Evolutionary conservation across 2,329 filamentous ascomycete species (phyloP).

Genomic region (Fusarium multiceps): DNA sequence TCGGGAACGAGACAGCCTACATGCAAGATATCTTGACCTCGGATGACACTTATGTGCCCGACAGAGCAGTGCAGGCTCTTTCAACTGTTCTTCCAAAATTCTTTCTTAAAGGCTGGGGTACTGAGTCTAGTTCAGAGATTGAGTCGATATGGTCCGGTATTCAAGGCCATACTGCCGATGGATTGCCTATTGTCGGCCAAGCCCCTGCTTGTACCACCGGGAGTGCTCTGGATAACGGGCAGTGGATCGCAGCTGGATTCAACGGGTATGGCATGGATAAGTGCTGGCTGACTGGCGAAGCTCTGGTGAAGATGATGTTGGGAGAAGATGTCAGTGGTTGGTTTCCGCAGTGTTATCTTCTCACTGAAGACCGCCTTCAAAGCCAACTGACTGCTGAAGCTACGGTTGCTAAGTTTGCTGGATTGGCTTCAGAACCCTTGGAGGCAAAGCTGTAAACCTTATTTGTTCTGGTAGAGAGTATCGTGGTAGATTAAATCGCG

Average conservation of each 20-base stretch:
- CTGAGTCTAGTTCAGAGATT: neutral
- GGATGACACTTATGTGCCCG: constrained; percentile 51
- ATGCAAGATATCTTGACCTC: constrained; percentile 55
- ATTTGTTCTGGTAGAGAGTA: fast-evolving
- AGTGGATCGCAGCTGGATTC: constrained; percentile 63
- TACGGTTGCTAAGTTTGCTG: neutral
- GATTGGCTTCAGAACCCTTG: neutral
- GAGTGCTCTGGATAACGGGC: constrained; percentile 28
- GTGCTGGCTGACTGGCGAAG: constrained; percentile 61
- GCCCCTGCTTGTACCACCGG: constrained; percentile 40
- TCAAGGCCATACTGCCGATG: constrained; percentile 58
- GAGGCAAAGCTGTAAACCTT: neutral
- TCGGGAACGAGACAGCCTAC: constrained; percentile 61
- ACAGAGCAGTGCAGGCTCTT: constrained; percentile 48
- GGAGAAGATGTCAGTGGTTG: constrained; percentile 41
- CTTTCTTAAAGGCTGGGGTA: constrained; percentile 51
- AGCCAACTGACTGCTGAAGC: neutral
- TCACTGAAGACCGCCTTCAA: constrained; percentile 18
- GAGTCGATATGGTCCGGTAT: constrained; percentile 58
- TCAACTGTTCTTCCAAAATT: constrained; percentile 54
- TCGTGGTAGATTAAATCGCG: neutral
- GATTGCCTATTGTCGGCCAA: constrained; percentile 59
- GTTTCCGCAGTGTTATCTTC: constrained; percentile 28
- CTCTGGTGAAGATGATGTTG: constrained; percentile 46
- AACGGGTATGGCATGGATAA: constrained; percentile 63